Conservation (phyloP, 2,329 filamentous ascomycete genomes). For the Fusarium sublunatum region DNA sequence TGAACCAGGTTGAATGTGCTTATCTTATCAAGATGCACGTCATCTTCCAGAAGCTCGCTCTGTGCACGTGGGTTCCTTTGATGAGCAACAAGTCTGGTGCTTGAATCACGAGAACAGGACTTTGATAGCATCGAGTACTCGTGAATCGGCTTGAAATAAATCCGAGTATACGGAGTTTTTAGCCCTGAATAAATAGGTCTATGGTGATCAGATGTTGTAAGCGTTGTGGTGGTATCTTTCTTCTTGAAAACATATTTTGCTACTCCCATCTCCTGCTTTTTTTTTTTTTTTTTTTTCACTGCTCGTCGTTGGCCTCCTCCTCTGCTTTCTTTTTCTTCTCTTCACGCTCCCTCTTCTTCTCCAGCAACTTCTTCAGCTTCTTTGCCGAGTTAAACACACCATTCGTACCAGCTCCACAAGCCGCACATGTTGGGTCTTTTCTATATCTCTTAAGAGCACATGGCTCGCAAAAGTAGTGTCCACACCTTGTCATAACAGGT, state of each 20-base stretch:
- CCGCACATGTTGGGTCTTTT: slow-evolving; percentile 87
- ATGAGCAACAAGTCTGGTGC: slow-evolving; percentile 19
- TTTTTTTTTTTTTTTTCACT: not conserved
- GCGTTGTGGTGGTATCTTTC: slow-evolving; percentile 22
- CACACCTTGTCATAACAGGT: slow-evolving; percentile 88
- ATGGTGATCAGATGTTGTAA: not conserved
- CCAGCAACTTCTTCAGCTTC: slow-evolving; percentile 81
- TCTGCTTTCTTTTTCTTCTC: slow-evolving; percentile 67
- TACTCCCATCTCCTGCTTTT: not conserved
- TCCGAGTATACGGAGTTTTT: too few species aligned
- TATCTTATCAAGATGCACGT: slow-evolving; percentile 40
- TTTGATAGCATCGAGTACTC: not conserved
- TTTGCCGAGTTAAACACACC: slow-evolving; percentile 93
- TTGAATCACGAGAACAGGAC: slow-evolving; percentile 20
- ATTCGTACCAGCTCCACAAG: slow-evolving; percentile 84
- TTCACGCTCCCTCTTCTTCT: slow-evolving; percentile 74
- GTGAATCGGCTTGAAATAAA: too few species aligned
- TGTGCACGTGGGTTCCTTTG: slow-evolving; percentile 23
- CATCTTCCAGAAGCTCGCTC: slow-evolving; percentile 15
- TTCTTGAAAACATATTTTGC: not conserved
- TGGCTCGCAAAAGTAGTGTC: slow-evolving; percentile 94
- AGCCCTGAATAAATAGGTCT: too few species aligned
- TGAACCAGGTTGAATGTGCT: slow-evolving; percentile 1
- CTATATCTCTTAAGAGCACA: slow-evolving; percentile 89
- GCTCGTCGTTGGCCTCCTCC: slow-evolving; percentile 59